Conservation (phyloP, 345 rosid species). For the Trapa incisa region DNA sequence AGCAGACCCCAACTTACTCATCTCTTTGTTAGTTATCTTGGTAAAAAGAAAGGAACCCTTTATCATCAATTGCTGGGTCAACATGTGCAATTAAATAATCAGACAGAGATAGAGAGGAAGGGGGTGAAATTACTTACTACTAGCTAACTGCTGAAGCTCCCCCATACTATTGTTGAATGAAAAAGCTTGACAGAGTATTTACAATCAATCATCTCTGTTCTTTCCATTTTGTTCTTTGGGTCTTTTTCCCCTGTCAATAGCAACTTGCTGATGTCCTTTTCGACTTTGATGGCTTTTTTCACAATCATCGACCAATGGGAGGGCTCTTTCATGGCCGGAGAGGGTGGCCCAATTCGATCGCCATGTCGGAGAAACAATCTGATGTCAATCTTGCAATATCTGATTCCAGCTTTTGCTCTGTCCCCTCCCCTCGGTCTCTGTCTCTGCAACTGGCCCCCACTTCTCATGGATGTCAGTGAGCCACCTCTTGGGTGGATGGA, state of each 20-base stretch:
- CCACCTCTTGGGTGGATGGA: background rate
- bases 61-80: slow-evolving; percentile 2
- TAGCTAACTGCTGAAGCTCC: background rate
- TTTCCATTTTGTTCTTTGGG: background rate
- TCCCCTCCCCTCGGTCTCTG: background rate
- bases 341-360: slow-evolving; percentile 3
- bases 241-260: background rate
- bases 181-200: background rate
- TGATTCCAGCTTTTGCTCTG: background rate
- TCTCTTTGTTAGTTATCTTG: background rate
- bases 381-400: background rate
- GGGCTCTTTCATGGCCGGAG: background rate
- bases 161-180: background rate
- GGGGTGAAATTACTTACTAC: background rate
- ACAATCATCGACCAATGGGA: slow-evolving; percentile 1
- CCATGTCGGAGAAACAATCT: background rate
- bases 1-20: background rate
- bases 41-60: background rate
- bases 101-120: background rate
- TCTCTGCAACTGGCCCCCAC: background rate
- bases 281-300: background rate
- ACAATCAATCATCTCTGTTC: background rate
- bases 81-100: slow-evolving; percentile 17
- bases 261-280: background rate
- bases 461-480: background rate